phyloP scores from a whole-genome alignment of 495 filamentous ascomycete genomes.

The Saxophila tyrrhenica region DNA sequence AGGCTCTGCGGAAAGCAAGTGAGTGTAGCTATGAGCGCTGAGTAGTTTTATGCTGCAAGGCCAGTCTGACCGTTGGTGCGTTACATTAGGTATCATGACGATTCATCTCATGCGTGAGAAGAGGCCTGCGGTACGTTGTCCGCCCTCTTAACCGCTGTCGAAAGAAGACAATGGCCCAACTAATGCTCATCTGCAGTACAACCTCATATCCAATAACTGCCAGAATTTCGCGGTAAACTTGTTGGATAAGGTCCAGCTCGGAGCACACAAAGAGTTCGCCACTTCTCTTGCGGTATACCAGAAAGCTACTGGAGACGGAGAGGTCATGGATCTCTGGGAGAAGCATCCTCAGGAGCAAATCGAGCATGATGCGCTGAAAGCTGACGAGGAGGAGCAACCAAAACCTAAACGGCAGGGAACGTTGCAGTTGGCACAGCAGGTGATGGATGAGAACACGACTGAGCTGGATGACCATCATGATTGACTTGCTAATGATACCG shows the following conservation, averaged over 20 bases:
- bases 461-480: not conserved
- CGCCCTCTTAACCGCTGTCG: too few species aligned
- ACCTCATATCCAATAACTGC: slow-evolving; percentile 1
- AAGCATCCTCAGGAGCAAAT: not conserved
- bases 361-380: not conserved
- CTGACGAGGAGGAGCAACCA: not conserved
- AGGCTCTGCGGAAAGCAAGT: slow-evolving; percentile 1
- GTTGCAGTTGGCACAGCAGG: not conserved
- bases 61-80: not conserved
- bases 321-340: not conserved
- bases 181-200: not conserved
- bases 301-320: not conserved
- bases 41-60: too few species aligned
- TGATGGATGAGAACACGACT: slow-evolving; percentile 1
- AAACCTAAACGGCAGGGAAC: not conserved
- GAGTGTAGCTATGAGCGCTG: not conserved
- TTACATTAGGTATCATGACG: not conserved
- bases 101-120: slow-evolving; percentile 1
- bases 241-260: not conserved
- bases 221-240: slow-evolving; percentile 1
- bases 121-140: not conserved
- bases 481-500: not conserved
- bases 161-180: too few species aligned
- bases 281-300: not conserved
- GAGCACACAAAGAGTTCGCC: not conserved